phyloP scores from a whole-genome alignment of 2,329 filamentous ascomycete species.

The Microdochium paspali region DNA sequence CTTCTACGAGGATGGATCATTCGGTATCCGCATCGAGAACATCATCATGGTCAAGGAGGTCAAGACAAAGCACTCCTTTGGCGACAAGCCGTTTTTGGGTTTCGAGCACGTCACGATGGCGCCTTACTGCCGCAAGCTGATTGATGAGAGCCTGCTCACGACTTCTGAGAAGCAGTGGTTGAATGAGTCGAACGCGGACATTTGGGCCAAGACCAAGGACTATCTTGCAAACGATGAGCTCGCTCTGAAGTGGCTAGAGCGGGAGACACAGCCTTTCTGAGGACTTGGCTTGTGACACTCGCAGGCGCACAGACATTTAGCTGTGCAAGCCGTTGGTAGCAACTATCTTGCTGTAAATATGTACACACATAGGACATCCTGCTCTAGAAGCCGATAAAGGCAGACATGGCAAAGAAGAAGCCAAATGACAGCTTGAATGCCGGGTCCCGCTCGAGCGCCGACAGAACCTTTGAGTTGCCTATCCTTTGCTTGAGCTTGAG shows the following conservation, averaged over 20 bases:
- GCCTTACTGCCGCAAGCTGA: slow-evolving; percentile 83
- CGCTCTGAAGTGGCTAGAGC: slow-evolving; percentile 71
- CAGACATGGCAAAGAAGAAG: slow-evolving; percentile 62
- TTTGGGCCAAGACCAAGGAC: slow-evolving; percentile 69
- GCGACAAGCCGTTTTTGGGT: slow-evolving; percentile 86
- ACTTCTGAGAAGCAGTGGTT: slow-evolving; percentile 73
- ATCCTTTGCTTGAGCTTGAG: slow-evolving; percentile 19
- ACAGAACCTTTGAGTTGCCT: slow-evolving; percentile 29
- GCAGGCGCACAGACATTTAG: no score
- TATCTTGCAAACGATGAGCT: slow-evolving; percentile 67
- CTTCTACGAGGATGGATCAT: slow-evolving; percentile 92
- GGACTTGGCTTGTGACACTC: no score
- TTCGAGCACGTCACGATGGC: slow-evolving; percentile 98
- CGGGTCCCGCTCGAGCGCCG: slow-evolving; percentile 45
- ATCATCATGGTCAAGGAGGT: slow-evolving; percentile 84
- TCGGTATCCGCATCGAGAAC: slow-evolving; percentile 95
- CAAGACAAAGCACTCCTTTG: slow-evolving; percentile 80
- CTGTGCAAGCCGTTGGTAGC: no score
- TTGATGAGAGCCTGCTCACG: slow-evolving; percentile 65
- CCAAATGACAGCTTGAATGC: slow-evolving; percentile 63
- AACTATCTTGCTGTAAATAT: no score
- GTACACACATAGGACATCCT: no score
- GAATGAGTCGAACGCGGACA: slow-evolving; percentile 74
- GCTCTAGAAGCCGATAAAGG: slow-evolving; percentile 42
- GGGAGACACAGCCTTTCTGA: slow-evolving; percentile 64